These are phyloP conservation scores for Phragmites australis DNA, from an alignment of 176 grass and related monocot genomes.

Conservation along the genomic window DNA sequence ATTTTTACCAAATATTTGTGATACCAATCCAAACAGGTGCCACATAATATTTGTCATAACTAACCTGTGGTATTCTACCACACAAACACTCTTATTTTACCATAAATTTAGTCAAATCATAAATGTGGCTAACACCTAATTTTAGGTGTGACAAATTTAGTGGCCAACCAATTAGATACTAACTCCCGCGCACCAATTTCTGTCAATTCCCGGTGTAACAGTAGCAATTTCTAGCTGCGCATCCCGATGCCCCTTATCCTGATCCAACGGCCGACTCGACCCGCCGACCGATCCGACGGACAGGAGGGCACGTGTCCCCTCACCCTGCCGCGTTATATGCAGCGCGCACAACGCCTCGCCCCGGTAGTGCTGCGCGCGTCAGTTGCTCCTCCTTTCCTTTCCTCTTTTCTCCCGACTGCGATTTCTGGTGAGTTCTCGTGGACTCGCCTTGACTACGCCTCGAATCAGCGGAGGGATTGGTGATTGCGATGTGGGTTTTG, in stretches of 20 bases:
- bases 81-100: too few relatives aligned
- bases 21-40: too few relatives aligned
- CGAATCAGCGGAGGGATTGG: neutral
- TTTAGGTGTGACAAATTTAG: too few relatives aligned
- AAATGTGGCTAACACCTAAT: too few relatives aligned
- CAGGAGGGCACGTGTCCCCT: fast-evolving
- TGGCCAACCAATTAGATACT: too few relatives aligned
- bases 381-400: neutral
- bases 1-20: too few relatives aligned
- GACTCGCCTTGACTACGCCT: slow-evolving; percentile 25
- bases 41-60: too few relatives aligned
- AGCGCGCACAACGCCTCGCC: neutral
- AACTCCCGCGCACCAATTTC: neutral
- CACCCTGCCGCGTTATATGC: slow-evolving; percentile 31
- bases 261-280: neutral
- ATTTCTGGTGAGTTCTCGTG: slow-evolving; percentile 49
- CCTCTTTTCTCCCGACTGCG: neutral
- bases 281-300: slow-evolving; percentile 2
- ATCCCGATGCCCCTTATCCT: neutral
- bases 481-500: neutral
- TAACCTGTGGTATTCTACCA: too few relatives aligned
- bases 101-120: too few relatives aligned
- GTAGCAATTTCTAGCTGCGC: slow-evolving; percentile 24
- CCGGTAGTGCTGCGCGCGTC: neutral
- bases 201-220: neutral